Conservation (phyloP, 305 asterid species). For the Fraxinus baroniana region DNA sequence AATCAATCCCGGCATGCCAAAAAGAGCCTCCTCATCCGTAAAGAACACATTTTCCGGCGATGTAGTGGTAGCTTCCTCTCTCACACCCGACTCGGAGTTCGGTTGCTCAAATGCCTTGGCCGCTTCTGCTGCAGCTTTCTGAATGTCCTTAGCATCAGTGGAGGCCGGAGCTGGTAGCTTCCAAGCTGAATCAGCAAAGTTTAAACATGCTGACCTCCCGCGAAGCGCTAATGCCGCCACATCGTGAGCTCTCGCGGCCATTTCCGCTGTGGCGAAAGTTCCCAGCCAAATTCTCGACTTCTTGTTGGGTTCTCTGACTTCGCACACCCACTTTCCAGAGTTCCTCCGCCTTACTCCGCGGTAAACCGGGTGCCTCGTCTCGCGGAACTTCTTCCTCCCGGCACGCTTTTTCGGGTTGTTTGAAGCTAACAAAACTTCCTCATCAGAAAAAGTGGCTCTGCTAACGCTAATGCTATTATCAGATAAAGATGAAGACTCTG, state of each 20-base stretch:
- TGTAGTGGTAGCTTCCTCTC: background rate
- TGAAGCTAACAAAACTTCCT: slow-evolving; percentile 25
- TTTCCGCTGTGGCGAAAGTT: slow-evolving; percentile 46
- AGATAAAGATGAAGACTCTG: background rate
- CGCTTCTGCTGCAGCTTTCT: slow-evolving; percentile 41
- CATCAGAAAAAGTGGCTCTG: slow-evolving; percentile 20
- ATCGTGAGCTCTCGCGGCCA: slow-evolving; percentile 74
- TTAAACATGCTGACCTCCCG: slow-evolving; percentile 67
- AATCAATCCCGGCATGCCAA: slow-evolving; percentile 56
- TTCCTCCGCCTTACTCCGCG: slow-evolving; percentile 44
- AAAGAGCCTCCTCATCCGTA: slow-evolving; percentile 54
- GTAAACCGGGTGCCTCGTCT: slow-evolving; percentile 54
- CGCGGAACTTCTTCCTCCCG: slow-evolving; percentile 42
- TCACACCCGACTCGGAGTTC: background rate
- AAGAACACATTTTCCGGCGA: slow-evolving; percentile 25
- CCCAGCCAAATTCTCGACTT: slow-evolving; percentile 57
- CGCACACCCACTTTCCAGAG: slow-evolving; percentile 57
- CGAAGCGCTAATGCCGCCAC: slow-evolving; percentile 75
- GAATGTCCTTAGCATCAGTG: slow-evolving; percentile 40
- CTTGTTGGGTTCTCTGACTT: slow-evolving; percentile 50
- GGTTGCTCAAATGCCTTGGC: slow-evolving; percentile 36
- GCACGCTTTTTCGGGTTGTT: slow-evolving; percentile 33
- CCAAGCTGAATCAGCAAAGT: slow-evolving; percentile 74
- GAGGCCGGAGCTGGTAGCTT: slow-evolving; percentile 55
- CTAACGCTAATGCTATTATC: background rate